Evolutionary conservation across 805 yeast genomes (phyloP).

Genomic region (Yarrowia sp.): DNA sequence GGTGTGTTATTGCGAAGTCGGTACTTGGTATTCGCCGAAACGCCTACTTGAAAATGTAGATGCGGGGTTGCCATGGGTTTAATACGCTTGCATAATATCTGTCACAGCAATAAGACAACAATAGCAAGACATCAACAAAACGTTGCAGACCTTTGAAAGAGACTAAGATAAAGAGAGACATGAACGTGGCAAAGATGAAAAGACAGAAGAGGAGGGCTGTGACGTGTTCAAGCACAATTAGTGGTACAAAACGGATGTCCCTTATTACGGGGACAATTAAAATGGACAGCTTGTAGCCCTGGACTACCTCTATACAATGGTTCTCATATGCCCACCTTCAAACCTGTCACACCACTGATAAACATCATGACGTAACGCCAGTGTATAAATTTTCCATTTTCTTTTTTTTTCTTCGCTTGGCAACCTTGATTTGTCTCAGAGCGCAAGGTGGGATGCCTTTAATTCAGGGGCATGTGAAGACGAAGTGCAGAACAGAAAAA

Average conservation of each 20-base stretch:
- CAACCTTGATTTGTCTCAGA: constrained; percentile 1
- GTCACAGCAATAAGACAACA: not conserved
- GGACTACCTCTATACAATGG: too few species aligned
- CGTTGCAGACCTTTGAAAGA: not conserved
- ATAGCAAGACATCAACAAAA: constrained; percentile 9
- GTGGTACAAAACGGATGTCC: too few species aligned
- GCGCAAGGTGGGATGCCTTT: constrained; percentile 12
- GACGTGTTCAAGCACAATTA: too few species aligned
- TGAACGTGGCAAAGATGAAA: not conserved
- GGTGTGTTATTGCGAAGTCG: too few species aligned
- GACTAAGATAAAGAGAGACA: not conserved
- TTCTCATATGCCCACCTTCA: not conserved
- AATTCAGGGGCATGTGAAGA: constrained; percentile 13
- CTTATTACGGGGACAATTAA: too few species aligned
- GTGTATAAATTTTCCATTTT: not conserved
- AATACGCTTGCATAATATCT: not conserved
- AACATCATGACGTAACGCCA: not conserved
- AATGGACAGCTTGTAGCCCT: too few species aligned
- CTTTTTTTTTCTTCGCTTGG: not conserved
- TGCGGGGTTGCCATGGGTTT: not conserved
- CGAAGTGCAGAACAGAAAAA: not conserved
- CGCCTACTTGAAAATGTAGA: too few species aligned
- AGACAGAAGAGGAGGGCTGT: not conserved
- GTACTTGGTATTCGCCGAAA: too few species aligned
- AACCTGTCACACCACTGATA: not conserved